These are phyloP conservation scores for Uronychia setigera DNA, from an alignment of 73 alveolate genomes.

Conservation along the genomic window DNA sequence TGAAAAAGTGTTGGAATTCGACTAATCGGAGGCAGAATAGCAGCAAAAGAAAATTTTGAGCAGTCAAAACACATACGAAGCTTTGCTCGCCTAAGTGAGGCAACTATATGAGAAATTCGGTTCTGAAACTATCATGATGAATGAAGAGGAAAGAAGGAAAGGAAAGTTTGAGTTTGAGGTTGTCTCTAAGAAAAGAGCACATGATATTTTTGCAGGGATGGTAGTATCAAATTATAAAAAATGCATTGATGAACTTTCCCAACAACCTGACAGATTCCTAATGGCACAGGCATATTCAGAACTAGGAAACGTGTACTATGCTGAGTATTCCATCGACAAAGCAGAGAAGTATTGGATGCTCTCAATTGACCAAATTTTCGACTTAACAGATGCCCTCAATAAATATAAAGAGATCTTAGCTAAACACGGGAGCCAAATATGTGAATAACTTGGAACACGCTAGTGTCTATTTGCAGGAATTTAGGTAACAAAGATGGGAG, in stretches of 20 bases:
- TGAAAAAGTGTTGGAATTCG: slow-evolving; percentile 79
- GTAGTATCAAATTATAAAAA: slow-evolving; percentile 76
- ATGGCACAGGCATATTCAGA: slow-evolving; percentile 83
- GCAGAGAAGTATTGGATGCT: slow-evolving; percentile 88
- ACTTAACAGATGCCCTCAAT: slow-evolving; percentile 74
- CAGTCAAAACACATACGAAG: slow-evolving; percentile 85
- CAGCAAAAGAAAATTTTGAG: slow-evolving; percentile 71
- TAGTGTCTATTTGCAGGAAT: slow-evolving; percentile 63
- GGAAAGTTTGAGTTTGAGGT: slow-evolving; percentile 72
- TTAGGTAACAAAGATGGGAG: slow-evolving; percentile 38
- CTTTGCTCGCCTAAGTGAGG: slow-evolving; percentile 73
- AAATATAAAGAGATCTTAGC: not conserved
- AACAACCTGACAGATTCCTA: slow-evolving; percentile 85
- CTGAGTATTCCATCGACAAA: slow-evolving; percentile 72
- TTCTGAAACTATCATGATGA: slow-evolving; percentile 68
- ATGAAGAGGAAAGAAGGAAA: slow-evolving; percentile 68
- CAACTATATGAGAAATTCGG: slow-evolving; percentile 82
- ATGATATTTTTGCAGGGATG: slow-evolving; percentile 80
- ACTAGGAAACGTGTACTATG: slow-evolving; percentile 73
- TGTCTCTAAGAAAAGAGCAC: slow-evolving; percentile 74
- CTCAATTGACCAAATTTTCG: slow-evolving; percentile 88
- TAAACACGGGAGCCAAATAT: slow-evolving; percentile 4
- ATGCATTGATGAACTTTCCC: slow-evolving; percentile 81
- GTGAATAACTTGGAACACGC: slow-evolving; percentile 42
- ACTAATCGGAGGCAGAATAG: slow-evolving; percentile 76